Base-by-base conservation (phyloP, 225 moss, liverwort and hornwort species). In the Ulota crispa region DNA sequence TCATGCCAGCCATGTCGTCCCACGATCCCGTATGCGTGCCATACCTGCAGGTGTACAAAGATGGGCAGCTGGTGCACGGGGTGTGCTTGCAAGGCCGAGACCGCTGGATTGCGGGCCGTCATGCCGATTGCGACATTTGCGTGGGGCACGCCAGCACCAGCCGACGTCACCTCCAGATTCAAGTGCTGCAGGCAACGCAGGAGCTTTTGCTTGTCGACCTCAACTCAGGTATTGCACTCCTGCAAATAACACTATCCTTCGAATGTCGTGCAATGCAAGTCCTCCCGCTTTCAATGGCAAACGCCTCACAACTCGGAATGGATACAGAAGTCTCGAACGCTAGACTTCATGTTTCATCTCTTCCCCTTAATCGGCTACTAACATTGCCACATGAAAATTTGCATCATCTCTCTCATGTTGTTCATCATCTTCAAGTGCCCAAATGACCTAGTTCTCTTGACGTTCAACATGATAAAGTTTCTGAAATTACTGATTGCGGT, bases 141-240 rank as follows among this genome's bases (percentile, higher is more conserved):
- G 88, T 96, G 13, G 89, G 89, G 36, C 95, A 96, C 78, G 91
- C 91, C 50, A 96, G 93, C 83, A 88, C 89, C 83, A 93, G 94
- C 83, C 86, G 94, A 9, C 87, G 86, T 23, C 95, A 96, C 63
- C 79, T 96, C n/a, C 85, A 96, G 77, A 89, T 96, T 75, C 92
- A 87, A 71, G 90, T 96, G 11, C 88, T 94, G 56, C 80, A 85
- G 23, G 89, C 78, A 54, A 92, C 90, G 32, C 81, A 74, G 55
- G 92, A 94, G 77, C 76, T 96, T 53, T 75, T 92, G 36, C 87
- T 96, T 19, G 83, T 88, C 32, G 95, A 96, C 79, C 90, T 96
- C 24, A 83, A 85, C 45, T 96, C 94, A 70, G 95, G 95, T 92
- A 76, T 45, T 45, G 4, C 1, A 6, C 18, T 5, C 1, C 24